A percentile compares a stretch with the other conserved stretches of the same genome.
Evolutionary conservation across 2,329 filamentous ascomycete genomes (phyloP).

Genomic region (Colletotrichum sansevieriae): DNA sequence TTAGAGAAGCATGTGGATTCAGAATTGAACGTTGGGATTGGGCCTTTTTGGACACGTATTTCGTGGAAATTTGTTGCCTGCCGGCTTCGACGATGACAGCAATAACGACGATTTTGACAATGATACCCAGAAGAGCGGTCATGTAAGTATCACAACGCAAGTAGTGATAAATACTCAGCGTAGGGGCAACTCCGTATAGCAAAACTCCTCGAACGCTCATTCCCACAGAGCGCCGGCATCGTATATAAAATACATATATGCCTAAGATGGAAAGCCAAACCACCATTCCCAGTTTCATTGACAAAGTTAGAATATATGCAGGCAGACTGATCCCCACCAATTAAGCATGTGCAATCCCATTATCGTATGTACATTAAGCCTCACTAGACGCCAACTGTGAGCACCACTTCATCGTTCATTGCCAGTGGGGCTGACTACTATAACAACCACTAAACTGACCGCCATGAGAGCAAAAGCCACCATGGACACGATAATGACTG

Average conservation of each 20-base stretch:
- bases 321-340: background rate
- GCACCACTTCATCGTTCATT: constrained; percentile 44
- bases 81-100: too few species aligned
- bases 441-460: constrained; percentile 69
- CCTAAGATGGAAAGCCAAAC: background rate
- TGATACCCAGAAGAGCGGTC: too few species aligned
- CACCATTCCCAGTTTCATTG: background rate
- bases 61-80: too few species aligned
- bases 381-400: background rate
- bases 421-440: constrained; percentile 60
- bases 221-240: background rate
- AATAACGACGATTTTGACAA: too few species aligned
- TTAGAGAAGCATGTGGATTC: background rate
- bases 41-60: too few species aligned
- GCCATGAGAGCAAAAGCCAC: constrained; percentile 75
- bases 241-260: constrained; percentile 5
- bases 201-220: background rate
- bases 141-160: too few species aligned
- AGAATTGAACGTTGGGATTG: too few species aligned
- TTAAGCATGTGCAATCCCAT: constrained; percentile 5
- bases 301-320: too few species aligned
- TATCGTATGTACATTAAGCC: background rate
- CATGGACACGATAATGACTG: constrained; percentile 76
- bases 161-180: too few species aligned
- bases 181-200: too few species aligned